A percentile compares a stretch with the other conserved stretches of the same genome.
Conservation (phyloP, 169 alveolate genomes). For the Eimeria acervulina region DNA sequence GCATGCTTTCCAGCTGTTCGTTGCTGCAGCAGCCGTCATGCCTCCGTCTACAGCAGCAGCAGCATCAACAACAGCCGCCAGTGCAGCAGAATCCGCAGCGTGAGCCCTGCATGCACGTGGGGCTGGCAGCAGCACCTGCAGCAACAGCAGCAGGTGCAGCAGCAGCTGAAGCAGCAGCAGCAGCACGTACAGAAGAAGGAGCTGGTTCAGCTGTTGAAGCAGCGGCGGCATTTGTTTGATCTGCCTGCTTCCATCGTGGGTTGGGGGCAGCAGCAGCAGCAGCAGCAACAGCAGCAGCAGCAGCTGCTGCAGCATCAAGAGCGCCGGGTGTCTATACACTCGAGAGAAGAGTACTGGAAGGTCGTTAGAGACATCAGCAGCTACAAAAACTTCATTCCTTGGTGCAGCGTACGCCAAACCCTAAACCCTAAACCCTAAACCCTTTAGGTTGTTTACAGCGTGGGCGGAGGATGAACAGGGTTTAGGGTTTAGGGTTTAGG, state of each 20-base stretch:
- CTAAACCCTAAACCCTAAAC: constrained; percentile 31
- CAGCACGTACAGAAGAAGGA: background rate
- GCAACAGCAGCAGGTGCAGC: background rate
- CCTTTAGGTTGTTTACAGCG: background rate
- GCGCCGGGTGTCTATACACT: constrained; percentile 38
- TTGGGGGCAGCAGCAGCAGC: constrained; percentile 9
- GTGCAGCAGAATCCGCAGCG: background rate
- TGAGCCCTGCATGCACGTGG: background rate
- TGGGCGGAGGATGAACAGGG: too few species aligned
- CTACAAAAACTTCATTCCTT: constrained; percentile 51
- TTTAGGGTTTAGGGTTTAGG: background rate
- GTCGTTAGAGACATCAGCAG: constrained; percentile 17
- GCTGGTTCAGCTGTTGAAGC: background rate
- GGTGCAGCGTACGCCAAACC: constrained; percentile 55
- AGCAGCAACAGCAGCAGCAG: too few species aligned
- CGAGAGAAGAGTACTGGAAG: constrained; percentile 49
- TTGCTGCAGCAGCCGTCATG: too few species aligned
- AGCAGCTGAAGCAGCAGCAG: background rate
- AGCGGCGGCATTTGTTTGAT: background rate
- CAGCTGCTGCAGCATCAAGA: constrained; percentile 42
- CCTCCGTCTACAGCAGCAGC: too few species aligned
- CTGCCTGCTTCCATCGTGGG: background rate
- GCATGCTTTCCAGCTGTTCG: background rate
- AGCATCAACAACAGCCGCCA: too few species aligned
- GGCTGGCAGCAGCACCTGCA: too few species aligned